phyloP scores from a whole-genome alignment of 768 basidiomycete genomes.

The Pleurotus citrinopileatus region DNA sequence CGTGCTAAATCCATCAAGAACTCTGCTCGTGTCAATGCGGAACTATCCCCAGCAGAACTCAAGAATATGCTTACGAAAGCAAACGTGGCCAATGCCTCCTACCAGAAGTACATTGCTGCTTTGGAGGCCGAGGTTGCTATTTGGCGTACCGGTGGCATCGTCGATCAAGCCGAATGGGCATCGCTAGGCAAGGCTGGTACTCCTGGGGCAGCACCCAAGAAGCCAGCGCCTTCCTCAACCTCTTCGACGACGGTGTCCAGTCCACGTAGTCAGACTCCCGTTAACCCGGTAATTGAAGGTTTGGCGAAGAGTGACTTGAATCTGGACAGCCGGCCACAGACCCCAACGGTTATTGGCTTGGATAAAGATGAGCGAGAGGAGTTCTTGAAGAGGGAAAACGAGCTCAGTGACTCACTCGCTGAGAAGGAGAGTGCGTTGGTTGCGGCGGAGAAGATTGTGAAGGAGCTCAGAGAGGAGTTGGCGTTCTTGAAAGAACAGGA shows the following conservation, averaged over 20 bases:
- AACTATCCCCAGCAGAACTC: slow-evolving; percentile 93
- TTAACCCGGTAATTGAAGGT: slow-evolving; percentile 71
- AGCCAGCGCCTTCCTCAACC: slow-evolving; percentile 65
- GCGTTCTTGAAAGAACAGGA: slow-evolving; percentile 91
- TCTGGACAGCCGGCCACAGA: slow-evolving; percentile 83
- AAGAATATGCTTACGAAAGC: slow-evolving; percentile 90
- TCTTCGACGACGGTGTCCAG: slow-evolving; percentile 55
- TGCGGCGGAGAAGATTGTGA: slow-evolving; percentile 81
- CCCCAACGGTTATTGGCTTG: slow-evolving; percentile 82
- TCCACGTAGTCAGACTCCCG: slow-evolving; percentile 63
- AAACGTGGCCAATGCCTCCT: slow-evolving; percentile 77
- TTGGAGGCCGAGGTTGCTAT: slow-evolving; percentile 88
- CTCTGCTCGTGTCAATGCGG: slow-evolving; percentile 96
- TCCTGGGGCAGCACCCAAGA: slow-evolving; percentile 49
- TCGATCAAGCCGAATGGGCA: slow-evolving; percentile 84
- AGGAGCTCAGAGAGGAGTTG: slow-evolving; percentile 87
- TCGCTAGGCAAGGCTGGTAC: slow-evolving; percentile 57
- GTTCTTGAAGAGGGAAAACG: slow-evolving; percentile 94
- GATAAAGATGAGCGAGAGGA: slow-evolving; percentile 98
- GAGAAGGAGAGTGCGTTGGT: slow-evolving; percentile 85
- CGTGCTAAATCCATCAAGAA: slow-evolving; percentile 99
- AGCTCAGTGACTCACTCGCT: slow-evolving; percentile 88
- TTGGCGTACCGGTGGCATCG: slow-evolving; percentile 86
- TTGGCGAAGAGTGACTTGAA: slow-evolving; percentile 51
- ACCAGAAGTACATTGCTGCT: slow-evolving; percentile 83